phyloP scores from a whole-genome alignment of 2,329 filamentous ascomycete species.

The Colletotrichum eleusines region DNA sequence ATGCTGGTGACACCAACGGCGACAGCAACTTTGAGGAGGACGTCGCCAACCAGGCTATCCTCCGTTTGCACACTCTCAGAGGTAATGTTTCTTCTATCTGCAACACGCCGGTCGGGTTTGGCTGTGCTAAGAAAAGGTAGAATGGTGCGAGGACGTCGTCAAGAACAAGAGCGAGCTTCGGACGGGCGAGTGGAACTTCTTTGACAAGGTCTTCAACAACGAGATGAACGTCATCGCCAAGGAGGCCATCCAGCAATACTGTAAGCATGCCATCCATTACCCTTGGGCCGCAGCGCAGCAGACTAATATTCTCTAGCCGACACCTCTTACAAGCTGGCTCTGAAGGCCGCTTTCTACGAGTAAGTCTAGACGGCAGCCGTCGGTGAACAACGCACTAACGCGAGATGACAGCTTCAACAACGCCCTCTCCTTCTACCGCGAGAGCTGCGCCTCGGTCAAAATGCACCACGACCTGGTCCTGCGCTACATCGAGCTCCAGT shows the following conservation, averaged over 20 bases:
- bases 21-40: conserved; percentile 98
- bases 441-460: conserved; percentile 81
- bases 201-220: conserved; percentile 91
- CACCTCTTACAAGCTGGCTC: conserved; percentile 72
- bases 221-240: conserved; percentile 88
- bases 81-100: conserved; percentile 22
- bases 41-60: conserved; percentile 90
- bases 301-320: conserved; percentile 27
- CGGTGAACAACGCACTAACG: conserved; percentile 12
- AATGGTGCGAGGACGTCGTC: conserved; percentile 91
- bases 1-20: conserved; percentile 92
- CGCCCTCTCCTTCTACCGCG: conserved; percentile 91
- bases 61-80: conserved; percentile 76
- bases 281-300: neutral
- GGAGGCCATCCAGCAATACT: conserved; percentile 83
- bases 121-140: conserved; percentile 58
- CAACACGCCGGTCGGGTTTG: neutral
- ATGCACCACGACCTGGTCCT: conserved; percentile 87
- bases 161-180: conserved; percentile 79
- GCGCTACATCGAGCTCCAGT: conserved; percentile 88
- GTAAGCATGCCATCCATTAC: neutral
- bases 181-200: conserved; percentile 82
- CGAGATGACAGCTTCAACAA: conserved; percentile 69
- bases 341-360: conserved; percentile 90
- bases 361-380: neutral